phyloP scores from a whole-genome alignment of 805 yeast species.

The Wickerhamiella sergipiensis region DNA sequence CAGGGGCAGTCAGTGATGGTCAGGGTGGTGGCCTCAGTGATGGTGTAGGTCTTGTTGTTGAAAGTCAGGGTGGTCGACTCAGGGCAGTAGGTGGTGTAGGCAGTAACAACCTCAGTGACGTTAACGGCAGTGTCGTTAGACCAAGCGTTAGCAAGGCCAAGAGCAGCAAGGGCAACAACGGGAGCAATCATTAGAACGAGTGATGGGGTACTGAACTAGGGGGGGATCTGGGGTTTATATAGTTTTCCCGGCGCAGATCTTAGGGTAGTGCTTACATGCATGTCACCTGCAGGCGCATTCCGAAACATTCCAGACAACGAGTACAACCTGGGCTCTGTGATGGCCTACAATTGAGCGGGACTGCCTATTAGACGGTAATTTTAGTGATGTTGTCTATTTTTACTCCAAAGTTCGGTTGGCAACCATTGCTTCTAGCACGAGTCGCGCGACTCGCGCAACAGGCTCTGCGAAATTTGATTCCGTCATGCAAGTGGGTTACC shows the following conservation, averaged over 20 bases:
- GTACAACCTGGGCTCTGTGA: background rate
- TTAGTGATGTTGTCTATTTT: no score
- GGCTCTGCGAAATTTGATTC: background rate
- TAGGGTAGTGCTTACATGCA: background rate
- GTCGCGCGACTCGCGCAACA: background rate
- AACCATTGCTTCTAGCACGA: background rate
- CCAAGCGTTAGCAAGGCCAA: conserved; percentile 41
- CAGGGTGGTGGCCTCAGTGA: conserved; percentile 55
- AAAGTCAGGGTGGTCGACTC: conserved; percentile 32
- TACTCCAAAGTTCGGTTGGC: background rate
- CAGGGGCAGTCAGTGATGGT: conserved; percentile 38
- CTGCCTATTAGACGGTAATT: no score
- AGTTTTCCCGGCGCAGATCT: background rate
- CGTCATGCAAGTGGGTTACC: background rate
- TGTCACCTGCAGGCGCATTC: background rate
- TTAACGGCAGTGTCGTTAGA: conserved; percentile 6
- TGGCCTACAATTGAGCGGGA: background rate
- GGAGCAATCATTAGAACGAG: conserved; percentile 1
- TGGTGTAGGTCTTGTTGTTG: conserved; percentile 54
- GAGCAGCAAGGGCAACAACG: conserved; percentile 33
- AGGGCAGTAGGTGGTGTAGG: conserved; percentile 19
- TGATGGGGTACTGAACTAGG: background rate
- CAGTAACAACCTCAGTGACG: conserved; percentile 14
- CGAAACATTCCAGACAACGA: background rate
- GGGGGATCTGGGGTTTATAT: background rate